Percentiles rank a stretch among this genome's conserved stretches.
Conservation (phyloP, 352 stramenopile species). For the Phytophthora sojae region DNA sequence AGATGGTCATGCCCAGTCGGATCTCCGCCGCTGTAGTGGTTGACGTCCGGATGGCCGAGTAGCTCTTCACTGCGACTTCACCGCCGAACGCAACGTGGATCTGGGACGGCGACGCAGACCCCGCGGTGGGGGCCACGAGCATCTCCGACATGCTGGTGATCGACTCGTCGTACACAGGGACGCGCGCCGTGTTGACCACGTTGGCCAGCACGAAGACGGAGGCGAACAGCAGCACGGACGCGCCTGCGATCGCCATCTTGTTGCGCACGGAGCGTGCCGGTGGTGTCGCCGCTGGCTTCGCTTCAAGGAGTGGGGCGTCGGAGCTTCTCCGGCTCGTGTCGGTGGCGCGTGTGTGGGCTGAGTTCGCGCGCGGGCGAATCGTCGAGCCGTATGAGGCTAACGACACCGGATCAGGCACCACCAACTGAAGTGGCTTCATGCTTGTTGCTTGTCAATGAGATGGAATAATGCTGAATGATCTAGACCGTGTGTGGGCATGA, state of each 20-base stretch:
- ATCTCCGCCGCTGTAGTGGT: not conserved
- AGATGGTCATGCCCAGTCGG: constrained; percentile 62
- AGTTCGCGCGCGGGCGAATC: constrained; percentile 26
- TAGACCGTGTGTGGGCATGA: not conserved
- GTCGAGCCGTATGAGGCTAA: constrained; percentile 23
- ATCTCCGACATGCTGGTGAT: not conserved
- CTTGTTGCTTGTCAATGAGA: constrained; percentile 2
- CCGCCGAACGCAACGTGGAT: constrained; percentile 58
- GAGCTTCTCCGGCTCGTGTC: constrained; percentile 7
- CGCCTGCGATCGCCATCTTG: constrained; percentile 24
- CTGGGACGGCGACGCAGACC: constrained; percentile 42
- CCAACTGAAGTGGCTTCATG: constrained; percentile 24
- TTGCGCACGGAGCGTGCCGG: constrained; percentile 13
- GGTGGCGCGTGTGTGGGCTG: constrained; percentile 20
- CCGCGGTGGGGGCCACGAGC: not conserved
- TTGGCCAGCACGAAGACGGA: constrained; percentile 31
- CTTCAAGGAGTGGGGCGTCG: constrained; percentile 8
- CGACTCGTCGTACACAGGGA: constrained; percentile 38
- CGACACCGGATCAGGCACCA: constrained; percentile 4
- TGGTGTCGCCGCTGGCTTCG: constrained; percentile 8
- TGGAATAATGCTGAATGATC: constrained; percentile 7
- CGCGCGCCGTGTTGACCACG: not conserved
- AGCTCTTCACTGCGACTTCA: constrained; percentile 30
- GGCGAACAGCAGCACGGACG: constrained; percentile 29
- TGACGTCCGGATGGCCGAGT: constrained; percentile 13